phyloP scores from a whole-genome alignment of 2,329 filamentous ascomycete genomes.

The Alternaria longipes region DNA sequence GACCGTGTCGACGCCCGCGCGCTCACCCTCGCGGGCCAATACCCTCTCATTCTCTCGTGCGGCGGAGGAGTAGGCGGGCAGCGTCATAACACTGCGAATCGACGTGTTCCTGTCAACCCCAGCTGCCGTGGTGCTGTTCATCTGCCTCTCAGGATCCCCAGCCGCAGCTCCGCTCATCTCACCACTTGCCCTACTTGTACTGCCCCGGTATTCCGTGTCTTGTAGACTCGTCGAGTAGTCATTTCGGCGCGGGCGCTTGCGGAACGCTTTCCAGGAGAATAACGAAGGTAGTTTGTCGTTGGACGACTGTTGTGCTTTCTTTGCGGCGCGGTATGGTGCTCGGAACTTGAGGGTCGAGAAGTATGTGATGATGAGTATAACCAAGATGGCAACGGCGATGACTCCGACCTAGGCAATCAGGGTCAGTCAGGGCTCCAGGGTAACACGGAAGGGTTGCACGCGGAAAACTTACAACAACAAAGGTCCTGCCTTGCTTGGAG shows the following conservation, averaged over 20 bases:
- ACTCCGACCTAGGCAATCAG: conserved; percentile 34
- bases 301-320: conserved; percentile 21
- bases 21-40: conserved; percentile 87
- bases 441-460: not conserved
- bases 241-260: conserved; percentile 38
- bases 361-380: conserved; percentile 46
- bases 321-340: conserved; percentile 20
- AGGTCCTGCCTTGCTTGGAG: conserved; percentile 33
- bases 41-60: conserved; percentile 81
- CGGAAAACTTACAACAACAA: conserved; percentile 40
- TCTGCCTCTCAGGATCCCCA: conserved; percentile 39
- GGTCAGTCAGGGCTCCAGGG: conserved; percentile 21
- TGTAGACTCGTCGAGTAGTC: conserved; percentile 48
- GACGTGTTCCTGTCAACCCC: conserved; percentile 83
- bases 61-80: conserved; percentile 82
- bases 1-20: conserved; percentile 89
- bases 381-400: conserved; percentile 41
- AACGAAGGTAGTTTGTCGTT: conserved; percentile 43
- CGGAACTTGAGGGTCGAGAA: conserved; percentile 39
- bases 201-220: conserved; percentile 41
- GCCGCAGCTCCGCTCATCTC: conserved; percentile 43
- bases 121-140: conserved; percentile 41
- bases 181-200: conserved; percentile 31
- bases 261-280: conserved; percentile 42
- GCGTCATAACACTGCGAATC: conserved; percentile 90